Base-by-base conservation (phyloP, 2,329 filamentous ascomycete genomes). In the Didymella glomerata region DNA sequence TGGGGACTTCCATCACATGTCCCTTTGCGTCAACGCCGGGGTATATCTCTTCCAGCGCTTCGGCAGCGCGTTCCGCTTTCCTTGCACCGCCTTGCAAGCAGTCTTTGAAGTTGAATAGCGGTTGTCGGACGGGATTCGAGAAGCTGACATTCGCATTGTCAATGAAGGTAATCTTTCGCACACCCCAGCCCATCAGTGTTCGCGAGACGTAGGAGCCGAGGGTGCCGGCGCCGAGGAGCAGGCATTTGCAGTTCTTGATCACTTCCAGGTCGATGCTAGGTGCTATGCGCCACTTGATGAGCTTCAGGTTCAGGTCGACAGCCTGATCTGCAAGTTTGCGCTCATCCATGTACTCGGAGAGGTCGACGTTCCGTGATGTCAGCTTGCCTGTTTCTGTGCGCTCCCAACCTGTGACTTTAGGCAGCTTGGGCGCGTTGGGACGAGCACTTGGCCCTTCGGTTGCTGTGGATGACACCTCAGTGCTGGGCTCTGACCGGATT, bases 231-330 rank as follows among this genome's bases (percentile, higher is more conserved):
- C 95, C 95, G 1, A 99, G 86, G 2, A 99, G 81, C 16, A 99
- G 84, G 73, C 95, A 99, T 72, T 89, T 96, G 3, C 92, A 94
- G 57, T 89, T 86, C 73, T 97, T 97, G 74, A 98, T 93, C 28
- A 86, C 86, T 28, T 97, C 93, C 10, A 99, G 85, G 73, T 98
- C 86, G 40, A 99, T 85, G 49, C 89, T 88, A 0, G 95, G 95
- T 8, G 93, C 92, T 69, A 99, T 92, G 38, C 95, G 89, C 95
- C 95, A 99, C 80, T 97, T 99, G 89, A 99, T 99, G 57, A 99
- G 84, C 79, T 98, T 98, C 60, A 98, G 83, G 72, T 99, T 99
- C 58, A 99, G 84, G 72, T 99, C 95, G 10, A 98, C 94, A 0
- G 93, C 93, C 75, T 96, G 93, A 73, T 98, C 93, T 22, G 95